phyloP scores from a whole-genome alignment of 2,329 filamentous ascomycete species.

The Orbilia quercus region DNA sequence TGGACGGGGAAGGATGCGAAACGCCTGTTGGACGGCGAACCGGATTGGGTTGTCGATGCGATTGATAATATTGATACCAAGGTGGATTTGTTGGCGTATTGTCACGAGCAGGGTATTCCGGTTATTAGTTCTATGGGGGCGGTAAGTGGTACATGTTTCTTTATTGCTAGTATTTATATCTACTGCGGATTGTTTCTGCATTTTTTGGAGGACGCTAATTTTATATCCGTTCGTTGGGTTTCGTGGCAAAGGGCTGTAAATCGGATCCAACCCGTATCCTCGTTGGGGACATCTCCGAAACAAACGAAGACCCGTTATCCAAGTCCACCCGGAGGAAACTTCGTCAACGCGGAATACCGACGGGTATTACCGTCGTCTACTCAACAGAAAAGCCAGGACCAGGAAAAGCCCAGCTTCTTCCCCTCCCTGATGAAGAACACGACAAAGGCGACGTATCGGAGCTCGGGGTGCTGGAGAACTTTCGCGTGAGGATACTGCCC shows the following conservation, averaged over 20 bases:
- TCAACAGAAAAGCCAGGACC: conserved; percentile 90
- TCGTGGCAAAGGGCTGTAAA: conserved; percentile 45
- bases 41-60: conserved; percentile 92
- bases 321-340: conserved; percentile 82
- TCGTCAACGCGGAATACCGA: conserved; percentile 79
- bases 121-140: conserved; percentile 97
- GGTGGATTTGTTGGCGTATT: conserved; percentile 88
- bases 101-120: conserved; percentile 77
- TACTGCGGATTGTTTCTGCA: too few species aligned
- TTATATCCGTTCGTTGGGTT: not conserved
- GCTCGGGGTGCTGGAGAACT: conserved; percentile 83
- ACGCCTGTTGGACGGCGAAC: conserved; percentile 73
- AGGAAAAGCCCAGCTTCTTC: conserved; percentile 89
- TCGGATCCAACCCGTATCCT: conserved; percentile 79
- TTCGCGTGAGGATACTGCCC: conserved; percentile 91
- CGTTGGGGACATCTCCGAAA: conserved; percentile 89
- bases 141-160: conserved; percentile 8
- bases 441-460: conserved; percentile 77
- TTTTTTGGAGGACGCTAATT: too few species aligned
- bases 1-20: conserved; percentile 77
- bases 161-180: too few species aligned
- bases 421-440: conserved; percentile 84
- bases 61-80: conserved; percentile 99
- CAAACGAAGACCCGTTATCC: conserved; percentile 88
- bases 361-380: conserved; percentile 90